Evolutionary conservation across 768 basidiomycete genomes (phyloP).

Genomic region (Austroboletus festivus): DNA sequence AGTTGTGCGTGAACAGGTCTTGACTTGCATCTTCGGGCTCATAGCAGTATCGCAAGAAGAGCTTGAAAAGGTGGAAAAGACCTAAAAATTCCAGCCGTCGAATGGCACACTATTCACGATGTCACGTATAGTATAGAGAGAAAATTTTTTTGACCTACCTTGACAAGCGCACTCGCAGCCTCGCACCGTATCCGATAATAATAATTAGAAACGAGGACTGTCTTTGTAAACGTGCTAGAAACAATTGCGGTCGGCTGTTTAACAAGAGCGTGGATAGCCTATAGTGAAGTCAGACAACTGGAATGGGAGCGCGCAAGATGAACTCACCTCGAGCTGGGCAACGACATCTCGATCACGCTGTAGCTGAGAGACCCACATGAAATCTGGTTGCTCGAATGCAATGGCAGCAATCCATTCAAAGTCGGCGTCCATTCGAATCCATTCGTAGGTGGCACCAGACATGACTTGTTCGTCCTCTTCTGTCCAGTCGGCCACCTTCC

Average conservation of each 20-base stretch:
- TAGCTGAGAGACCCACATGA: conserved; percentile 97
- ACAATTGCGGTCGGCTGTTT: conserved; percentile 81
- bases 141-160: conserved; percentile 45
- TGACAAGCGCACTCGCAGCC: conserved; percentile 80
- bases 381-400: conserved; percentile 92
- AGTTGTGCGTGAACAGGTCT: conserved; percentile 82
- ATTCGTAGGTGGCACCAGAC: conserved; percentile 96
- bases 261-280: conserved; percentile 90
- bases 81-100: conserved; percentile 83
- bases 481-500: conserved; percentile 98
- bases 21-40: conserved; percentile 79
- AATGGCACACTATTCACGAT: conserved; percentile 67
- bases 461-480: conserved; percentile 93
- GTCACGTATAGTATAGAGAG: conserved; percentile 11
- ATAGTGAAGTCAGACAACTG: conserved; percentile 10
- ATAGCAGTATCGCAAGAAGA: conserved; percentile 88
- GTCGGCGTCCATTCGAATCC: conserved; percentile 98
- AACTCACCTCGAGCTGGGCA: conserved; percentile 88
- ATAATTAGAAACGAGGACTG: conserved; percentile 91
- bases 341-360: conserved; percentile 95
- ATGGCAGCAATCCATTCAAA: conserved; percentile 98
- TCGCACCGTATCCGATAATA: conserved; percentile 95
- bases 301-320: background rate
- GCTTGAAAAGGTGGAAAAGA: conserved; percentile 92
- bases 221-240: conserved; percentile 89